phyloP scores from a whole-genome alignment of 1,284 basidiomycete species.

The Meripilus lineatus region DNA sequence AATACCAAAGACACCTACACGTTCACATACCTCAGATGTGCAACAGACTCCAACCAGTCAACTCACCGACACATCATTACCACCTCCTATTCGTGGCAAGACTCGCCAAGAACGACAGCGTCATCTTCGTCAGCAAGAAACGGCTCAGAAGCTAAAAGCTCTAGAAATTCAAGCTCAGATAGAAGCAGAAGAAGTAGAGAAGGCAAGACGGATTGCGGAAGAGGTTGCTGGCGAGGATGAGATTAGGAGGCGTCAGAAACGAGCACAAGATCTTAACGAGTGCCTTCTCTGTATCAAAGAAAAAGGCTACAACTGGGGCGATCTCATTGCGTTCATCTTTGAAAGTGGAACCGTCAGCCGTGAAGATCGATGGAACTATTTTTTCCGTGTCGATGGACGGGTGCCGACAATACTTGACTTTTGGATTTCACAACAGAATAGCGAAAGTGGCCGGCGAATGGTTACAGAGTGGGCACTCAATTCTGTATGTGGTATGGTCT shows the following conservation, averaged over 20 bases:
- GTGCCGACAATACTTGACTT: background rate
- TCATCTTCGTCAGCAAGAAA: too few species aligned
- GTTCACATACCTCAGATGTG: too few species aligned
- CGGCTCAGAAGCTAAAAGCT: too few species aligned
- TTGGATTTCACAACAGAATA: background rate
- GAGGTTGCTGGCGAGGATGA: too few species aligned
- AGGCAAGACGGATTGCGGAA: background rate
- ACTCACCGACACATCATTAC: too few species aligned
- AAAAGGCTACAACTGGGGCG: background rate
- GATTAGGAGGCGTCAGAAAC: too few species aligned
- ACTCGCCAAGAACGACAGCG: too few species aligned
- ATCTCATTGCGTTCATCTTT: background rate
- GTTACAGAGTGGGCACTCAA: background rate
- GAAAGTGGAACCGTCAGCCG: background rate
- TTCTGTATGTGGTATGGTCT: background rate
- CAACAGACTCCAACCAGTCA: too few species aligned
- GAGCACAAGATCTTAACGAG: too few species aligned
- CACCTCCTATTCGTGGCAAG: too few species aligned
- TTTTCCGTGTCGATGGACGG: background rate
- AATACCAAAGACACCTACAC: background rate
- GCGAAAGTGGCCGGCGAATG: background rate
- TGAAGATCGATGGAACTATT: background rate
- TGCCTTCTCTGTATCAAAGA: background rate
- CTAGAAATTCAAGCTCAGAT: too few species aligned
- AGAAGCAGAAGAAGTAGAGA: background rate